A percentile compares a stretch with the other conserved stretches of the same genome.
These are phyloP conservation scores for Colletotrichum musae DNA, from an alignment of 2,329 filamentous ascomycete genomes.

Conservation along the genomic window DNA sequence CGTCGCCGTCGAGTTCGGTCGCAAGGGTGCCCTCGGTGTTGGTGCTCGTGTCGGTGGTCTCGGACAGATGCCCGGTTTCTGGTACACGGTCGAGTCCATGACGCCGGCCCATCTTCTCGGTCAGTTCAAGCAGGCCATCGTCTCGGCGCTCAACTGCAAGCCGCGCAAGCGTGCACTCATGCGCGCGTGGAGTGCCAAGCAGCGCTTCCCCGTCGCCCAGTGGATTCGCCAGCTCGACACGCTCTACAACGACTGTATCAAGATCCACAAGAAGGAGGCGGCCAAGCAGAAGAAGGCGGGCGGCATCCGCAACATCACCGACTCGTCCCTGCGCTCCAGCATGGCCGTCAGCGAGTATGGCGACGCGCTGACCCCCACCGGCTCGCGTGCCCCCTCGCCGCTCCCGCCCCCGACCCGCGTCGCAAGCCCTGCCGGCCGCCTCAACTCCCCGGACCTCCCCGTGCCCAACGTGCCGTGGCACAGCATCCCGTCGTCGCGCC, in stretches of 20 bases:
- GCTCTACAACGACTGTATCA: constrained; percentile 72
- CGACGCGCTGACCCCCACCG: constrained; percentile 25
- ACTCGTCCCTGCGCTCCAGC: constrained; percentile 35
- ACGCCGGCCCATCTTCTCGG: constrained; percentile 74
- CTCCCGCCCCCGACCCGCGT: constrained; percentile 34
- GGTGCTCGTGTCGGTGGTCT: constrained; percentile 77
- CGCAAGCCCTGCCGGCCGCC: constrained; percentile 30
- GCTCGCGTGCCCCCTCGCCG: constrained; percentile 32
- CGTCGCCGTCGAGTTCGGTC: constrained; percentile 78
- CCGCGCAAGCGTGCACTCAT: constrained; percentile 70
- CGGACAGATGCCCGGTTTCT: constrained; percentile 81
- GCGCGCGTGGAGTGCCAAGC: constrained; percentile 75
- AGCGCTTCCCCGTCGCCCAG: constrained; percentile 77
- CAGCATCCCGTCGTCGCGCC: constrained; percentile 36
- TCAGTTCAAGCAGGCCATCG: constrained; percentile 76
- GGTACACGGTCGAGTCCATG: constrained; percentile 78
- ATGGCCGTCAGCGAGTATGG: constrained; percentile 35
- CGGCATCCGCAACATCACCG: constrained; percentile 35
- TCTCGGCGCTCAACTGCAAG: constrained; percentile 72
- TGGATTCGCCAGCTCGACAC: constrained; percentile 77
- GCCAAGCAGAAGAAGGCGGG: constrained; percentile 40
- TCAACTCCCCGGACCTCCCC: constrained; percentile 35
- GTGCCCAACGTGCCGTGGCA: constrained; percentile 36
- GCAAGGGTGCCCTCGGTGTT: constrained; percentile 77
- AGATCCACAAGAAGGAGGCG: constrained; percentile 57